These are phyloP conservation scores for Nitzschia sp. DNA, from an alignment of 108 stramenopile genomes.

Conservation along the genomic window DNA sequence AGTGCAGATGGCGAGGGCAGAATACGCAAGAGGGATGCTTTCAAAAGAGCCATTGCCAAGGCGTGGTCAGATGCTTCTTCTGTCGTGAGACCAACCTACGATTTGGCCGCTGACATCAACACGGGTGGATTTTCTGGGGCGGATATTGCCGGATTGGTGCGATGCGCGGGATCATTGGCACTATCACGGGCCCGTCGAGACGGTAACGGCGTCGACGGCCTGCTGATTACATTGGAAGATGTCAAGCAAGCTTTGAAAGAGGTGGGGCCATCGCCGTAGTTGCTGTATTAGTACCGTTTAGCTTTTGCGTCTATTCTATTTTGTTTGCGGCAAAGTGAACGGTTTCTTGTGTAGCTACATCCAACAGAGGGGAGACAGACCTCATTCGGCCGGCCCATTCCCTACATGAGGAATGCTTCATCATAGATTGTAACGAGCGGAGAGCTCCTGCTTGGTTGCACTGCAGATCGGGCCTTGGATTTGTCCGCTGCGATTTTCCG, in stretches of 20 bases:
- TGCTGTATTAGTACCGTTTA: too few species aligned
- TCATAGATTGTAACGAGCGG: background rate
- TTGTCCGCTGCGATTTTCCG: background rate
- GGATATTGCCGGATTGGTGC: constrained; percentile 90
- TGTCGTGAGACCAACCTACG: constrained; percentile 27
- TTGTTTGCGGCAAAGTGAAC: too few species aligned
- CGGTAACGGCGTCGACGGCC: constrained; percentile 64
- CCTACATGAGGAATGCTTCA: constrained; percentile 2
- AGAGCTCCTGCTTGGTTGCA: background rate
- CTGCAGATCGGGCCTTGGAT: background rate
- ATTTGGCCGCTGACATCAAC: constrained; percentile 60
- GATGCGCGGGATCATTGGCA: constrained; percentile 85
- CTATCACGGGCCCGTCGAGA: constrained; percentile 60
- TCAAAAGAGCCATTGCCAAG: constrained; percentile 28
- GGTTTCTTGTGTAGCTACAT: too few species aligned
- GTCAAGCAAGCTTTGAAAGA: constrained; percentile 71
- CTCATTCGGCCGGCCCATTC: too few species aligned
- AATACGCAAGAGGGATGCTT: constrained; percentile 32
- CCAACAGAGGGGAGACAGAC: too few species aligned
- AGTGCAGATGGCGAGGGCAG: background rate
- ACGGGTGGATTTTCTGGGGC: constrained; percentile 88
- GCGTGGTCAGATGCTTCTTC: constrained; percentile 18
- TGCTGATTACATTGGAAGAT: constrained; percentile 81
- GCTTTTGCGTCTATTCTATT: too few species aligned
- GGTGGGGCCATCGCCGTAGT: constrained; percentile 25